Conservation (phyloP, 352 stramenopile genomes). For the Pythium coloratum region DNA sequence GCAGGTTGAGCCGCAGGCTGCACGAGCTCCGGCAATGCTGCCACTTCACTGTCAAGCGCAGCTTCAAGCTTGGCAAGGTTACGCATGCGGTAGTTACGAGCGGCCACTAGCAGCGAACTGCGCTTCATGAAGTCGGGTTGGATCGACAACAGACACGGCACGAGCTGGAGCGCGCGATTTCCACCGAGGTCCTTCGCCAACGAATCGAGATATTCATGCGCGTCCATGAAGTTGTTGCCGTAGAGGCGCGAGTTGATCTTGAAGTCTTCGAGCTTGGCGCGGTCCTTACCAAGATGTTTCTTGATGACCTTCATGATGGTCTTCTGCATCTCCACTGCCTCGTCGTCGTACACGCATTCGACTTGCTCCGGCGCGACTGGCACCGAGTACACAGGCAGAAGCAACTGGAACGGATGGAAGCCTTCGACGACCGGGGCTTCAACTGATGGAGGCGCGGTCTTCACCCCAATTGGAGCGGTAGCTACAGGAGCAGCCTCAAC, state of each 20-base stretch:
- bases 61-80: slow-evolving; percentile 41
- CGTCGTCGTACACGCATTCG: slow-evolving; percentile 61
- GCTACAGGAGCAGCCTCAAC: not conserved
- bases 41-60: slow-evolving; percentile 27
- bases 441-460: not conserved
- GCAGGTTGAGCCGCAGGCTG: not conserved
- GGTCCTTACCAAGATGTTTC: slow-evolving; percentile 66
- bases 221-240: slow-evolving; percentile 82
- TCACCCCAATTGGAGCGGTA: not conserved
- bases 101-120: slow-evolving; percentile 46
- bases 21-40: not conserved
- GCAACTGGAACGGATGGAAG: slow-evolving; percentile 52
- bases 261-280: slow-evolving; percentile 64
- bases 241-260: slow-evolving; percentile 79
- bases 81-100: slow-evolving; percentile 51
- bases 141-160: slow-evolving; percentile 65
- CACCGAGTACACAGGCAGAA: slow-evolving; percentile 47
- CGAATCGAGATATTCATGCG: slow-evolving; percentile 63
- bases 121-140: slow-evolving; percentile 66
- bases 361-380: slow-evolving; percentile 51
- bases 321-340: slow-evolving; percentile 68
- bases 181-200: slow-evolving; percentile 58
- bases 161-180: slow-evolving; percentile 57
- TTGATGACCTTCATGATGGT: slow-evolving; percentile 69
- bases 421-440: slow-evolving; percentile 8